Percentiles rank a stretch among this genome's conserved stretches.
phyloP scores from a whole-genome alignment of 2,329 filamentous ascomycete species.

The Apiospora malaysiana region DNA sequence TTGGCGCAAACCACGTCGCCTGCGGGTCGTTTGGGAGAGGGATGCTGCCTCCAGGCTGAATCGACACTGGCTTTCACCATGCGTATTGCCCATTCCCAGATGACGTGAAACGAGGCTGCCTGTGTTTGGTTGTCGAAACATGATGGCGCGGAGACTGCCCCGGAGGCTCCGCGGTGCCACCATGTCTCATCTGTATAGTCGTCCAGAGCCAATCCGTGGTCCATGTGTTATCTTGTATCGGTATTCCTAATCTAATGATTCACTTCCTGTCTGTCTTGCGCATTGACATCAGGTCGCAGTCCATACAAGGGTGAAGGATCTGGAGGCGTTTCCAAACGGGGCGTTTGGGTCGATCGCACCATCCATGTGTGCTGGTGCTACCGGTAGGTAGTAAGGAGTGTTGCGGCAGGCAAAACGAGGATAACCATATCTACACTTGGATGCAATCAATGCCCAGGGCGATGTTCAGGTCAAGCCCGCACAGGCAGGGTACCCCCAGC shows the following conservation, averaged over 20 bases:
- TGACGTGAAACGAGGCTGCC: not conserved
- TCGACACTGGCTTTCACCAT: not conserved
- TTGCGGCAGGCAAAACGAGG: not conserved
- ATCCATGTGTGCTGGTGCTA: not conserved
- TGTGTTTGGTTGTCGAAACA: not conserved
- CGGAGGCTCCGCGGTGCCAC: not conserved
- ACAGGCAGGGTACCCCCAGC: not conserved
- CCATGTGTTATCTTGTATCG: not conserved
- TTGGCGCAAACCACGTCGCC: slow-evolving; percentile 10
- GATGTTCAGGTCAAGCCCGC: not conserved
- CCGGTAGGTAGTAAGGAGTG: not conserved
- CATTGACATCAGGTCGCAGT: not conserved
- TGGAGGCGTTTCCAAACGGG: not conserved
- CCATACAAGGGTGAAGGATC: not conserved
- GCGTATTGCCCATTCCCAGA: too few species aligned
- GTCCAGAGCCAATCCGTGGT: not conserved
- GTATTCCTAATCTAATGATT: not conserved
- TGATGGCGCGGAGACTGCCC: too few species aligned
- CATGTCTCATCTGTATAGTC: not conserved
- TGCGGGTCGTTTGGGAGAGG: not conserved
- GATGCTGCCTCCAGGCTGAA: not conserved
- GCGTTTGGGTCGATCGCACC: not conserved
- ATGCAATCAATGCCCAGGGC: not conserved
- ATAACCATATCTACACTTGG: not conserved
- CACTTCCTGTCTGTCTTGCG: not conserved